Conservation (phyloP, 371 early-diverging fungal species). For the Phascolomyces articulosus region DNA sequence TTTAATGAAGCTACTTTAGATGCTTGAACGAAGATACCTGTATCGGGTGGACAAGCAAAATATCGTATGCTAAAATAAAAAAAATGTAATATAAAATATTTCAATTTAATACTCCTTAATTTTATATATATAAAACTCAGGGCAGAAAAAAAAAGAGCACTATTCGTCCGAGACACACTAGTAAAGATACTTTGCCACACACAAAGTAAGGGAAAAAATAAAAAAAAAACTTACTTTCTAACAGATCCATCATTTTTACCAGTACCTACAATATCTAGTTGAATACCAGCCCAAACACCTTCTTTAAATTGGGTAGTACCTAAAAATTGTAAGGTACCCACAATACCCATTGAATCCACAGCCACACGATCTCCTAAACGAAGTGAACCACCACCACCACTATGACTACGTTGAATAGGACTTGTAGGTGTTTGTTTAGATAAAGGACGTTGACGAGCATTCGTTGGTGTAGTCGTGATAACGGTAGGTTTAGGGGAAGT, state of each 20-base stretch:
- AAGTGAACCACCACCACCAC: background rate
- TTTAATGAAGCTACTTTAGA: constrained; percentile 59
- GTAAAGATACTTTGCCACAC: background rate
- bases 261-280: constrained; percentile 66
- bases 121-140: no score
- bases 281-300: constrained; percentile 81
- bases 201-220: constrained; percentile 6
- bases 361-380: constrained; percentile 67
- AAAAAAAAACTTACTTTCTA: constrained; percentile 43
- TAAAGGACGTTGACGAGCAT: constrained; percentile 1
- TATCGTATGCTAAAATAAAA: constrained; percentile 48
- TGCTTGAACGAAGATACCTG: constrained; percentile 71
- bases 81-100: constrained; percentile 4
- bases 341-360: constrained; percentile 68
- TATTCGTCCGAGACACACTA: background rate
- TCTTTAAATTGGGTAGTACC: constrained; percentile 70
- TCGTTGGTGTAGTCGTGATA: constrained; percentile 8
- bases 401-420: background rate
- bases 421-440: constrained; percentile 4
- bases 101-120: background rate
- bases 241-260: constrained; percentile 82
- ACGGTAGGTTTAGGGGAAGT: constrained; percentile 24
- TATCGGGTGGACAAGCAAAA: constrained; percentile 66
- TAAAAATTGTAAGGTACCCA: constrained; percentile 76
- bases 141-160: background rate